Evolutionary conservation across 2,329 filamentous ascomycete genomes (phyloP).

Genomic region (Fusarium sp.): DNA sequence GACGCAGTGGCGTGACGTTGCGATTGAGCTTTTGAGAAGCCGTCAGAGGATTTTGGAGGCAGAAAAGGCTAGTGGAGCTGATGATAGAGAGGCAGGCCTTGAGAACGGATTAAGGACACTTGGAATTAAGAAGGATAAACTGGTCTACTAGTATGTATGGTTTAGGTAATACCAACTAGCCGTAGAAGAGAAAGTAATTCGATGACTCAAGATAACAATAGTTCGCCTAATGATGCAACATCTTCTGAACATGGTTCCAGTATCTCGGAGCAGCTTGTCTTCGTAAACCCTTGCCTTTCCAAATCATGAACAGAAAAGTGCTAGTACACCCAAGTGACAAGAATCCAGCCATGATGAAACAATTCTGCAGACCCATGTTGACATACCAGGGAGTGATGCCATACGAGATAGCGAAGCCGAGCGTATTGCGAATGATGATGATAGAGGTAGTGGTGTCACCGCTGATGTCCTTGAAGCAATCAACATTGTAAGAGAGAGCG

Average conservation of each 20-base stretch:
- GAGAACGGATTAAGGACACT: background rate
- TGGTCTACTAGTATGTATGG: background rate
- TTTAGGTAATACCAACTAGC: background rate
- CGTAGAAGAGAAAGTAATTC: background rate
- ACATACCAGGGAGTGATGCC: background rate
- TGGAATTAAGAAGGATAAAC: background rate
- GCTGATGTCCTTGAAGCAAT: background rate
- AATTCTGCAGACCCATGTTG: slow-evolving; percentile 2
- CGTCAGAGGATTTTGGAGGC: background rate
- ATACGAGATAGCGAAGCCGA: background rate
- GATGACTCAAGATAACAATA: too few species aligned
- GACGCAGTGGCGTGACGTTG: slow-evolving; percentile 5
- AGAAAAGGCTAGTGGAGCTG: background rate
- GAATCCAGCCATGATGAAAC: background rate
- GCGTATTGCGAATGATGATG: background rate
- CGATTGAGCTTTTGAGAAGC: background rate
- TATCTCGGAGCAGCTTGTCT: background rate
- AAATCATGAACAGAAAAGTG: background rate
- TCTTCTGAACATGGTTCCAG: background rate
- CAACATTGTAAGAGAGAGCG: background rate
- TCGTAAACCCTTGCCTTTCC: slow-evolving; percentile 1
- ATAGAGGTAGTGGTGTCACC: background rate
- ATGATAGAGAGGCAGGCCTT: background rate
- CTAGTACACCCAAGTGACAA: background rate
- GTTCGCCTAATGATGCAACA: background rate